phyloP scores from a whole-genome alignment of 1,139 yeast genomes.

The Wickerhamomyces sp. region DNA sequence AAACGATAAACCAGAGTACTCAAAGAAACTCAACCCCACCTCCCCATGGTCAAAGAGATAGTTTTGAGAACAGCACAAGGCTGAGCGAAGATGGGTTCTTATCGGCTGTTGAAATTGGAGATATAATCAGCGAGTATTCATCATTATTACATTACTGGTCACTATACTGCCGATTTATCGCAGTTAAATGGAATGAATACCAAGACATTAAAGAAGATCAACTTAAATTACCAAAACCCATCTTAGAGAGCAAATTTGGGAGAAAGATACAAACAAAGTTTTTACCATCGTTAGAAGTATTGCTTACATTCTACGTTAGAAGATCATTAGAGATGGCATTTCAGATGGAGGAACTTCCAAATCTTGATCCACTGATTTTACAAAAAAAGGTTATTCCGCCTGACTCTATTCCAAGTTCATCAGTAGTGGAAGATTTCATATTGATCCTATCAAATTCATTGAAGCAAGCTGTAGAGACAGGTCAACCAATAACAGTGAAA shows the following conservation, averaged over 20 bases:
- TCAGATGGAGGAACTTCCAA: conserved; percentile 71
- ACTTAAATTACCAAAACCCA: conserved; percentile 45
- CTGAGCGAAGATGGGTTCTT: conserved; percentile 27
- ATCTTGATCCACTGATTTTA: conserved; percentile 25
- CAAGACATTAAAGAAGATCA: conserved; percentile 18
- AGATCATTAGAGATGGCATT: conserved; percentile 81
- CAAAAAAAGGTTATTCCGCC: conserved; percentile 13
- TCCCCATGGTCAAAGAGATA: conserved; percentile 19
- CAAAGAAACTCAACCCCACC: conserved; percentile 7
- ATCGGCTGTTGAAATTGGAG: conserved; percentile 50
- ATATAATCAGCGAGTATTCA: conserved; percentile 61
- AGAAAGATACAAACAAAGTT: conserved; percentile 51
- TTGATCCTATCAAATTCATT: conserved; percentile 66
- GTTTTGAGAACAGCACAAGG: conserved; percentile 19
- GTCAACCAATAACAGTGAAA: conserved; percentile 50
- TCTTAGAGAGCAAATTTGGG: conserved; percentile 56
- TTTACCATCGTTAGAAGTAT: conserved; percentile 56
- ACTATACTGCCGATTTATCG: conserved; percentile 71
- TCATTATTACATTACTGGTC: conserved; percentile 84
- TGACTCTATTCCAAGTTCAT: conserved; percentile 55
- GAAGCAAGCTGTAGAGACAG: conserved; percentile 55
- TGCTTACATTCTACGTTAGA: conserved; percentile 64
- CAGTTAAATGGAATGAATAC: conserved; percentile 56
- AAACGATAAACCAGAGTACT: conserved; percentile 8
- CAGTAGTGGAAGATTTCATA: conserved; percentile 82